A percentile compares a stretch with the other conserved stretches of the same genome.
These are phyloP conservation scores for Chlamydomonas incerta DNA, from an alignment of 139 green algal species.

Conservation along the genomic window DNA sequence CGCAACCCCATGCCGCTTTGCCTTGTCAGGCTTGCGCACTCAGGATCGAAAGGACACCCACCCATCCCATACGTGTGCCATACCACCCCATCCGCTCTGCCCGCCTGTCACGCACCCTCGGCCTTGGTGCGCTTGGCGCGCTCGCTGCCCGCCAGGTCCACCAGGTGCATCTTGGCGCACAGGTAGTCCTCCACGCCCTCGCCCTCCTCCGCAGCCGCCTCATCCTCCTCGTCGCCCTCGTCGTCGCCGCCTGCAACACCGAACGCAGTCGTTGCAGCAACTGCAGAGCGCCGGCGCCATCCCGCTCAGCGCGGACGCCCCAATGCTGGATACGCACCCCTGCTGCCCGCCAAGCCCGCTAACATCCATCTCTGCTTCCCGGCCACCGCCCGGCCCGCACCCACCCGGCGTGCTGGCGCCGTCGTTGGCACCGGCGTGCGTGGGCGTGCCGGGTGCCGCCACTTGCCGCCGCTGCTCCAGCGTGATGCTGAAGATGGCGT, in stretches of 20 bases:
- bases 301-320: too few relatives aligned
- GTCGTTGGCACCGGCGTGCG: neutral
- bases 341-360: too few relatives aligned
- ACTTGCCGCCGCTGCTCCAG: constrained; percentile 90
- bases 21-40: too few relatives aligned
- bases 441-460: neutral
- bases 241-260: constrained; percentile 41
- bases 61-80: too few relatives aligned
- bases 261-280: too few relatives aligned
- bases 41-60: too few relatives aligned
- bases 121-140: constrained; percentile 94
- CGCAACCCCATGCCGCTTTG: too few relatives aligned
- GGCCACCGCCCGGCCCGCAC: too few relatives aligned
- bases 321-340: too few relatives aligned
- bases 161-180: constrained; percentile 96
- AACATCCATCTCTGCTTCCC: too few relatives aligned
- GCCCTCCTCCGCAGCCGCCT: constrained; percentile 41
- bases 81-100: too few relatives aligned
- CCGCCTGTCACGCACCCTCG: constrained; percentile 65
- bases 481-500: constrained; percentile 98
- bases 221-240: constrained; percentile 63
- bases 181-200: constrained; percentile 80
- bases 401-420: neutral
- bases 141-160: constrained; percentile 93
- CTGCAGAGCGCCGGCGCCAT: too few relatives aligned